Percentiles rank a stretch among this genome's conserved stretches.
phyloP scores from a whole-genome alignment of 2,329 filamentous ascomycete genomes.

The Nectriaceae sp. region DNA sequence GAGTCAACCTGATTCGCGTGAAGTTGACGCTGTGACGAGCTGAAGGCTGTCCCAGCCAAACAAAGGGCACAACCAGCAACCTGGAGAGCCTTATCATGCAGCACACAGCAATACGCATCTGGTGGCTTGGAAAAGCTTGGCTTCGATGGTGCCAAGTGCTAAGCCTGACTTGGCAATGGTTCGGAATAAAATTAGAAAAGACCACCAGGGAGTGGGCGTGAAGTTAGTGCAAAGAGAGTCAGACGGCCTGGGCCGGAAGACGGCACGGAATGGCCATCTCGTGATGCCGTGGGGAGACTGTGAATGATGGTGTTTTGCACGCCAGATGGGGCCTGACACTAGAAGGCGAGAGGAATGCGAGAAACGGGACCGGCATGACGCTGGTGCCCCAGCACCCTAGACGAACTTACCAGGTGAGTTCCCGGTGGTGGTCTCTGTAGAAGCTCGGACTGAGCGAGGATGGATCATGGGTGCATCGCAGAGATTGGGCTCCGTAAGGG shows the following conservation, averaged over 20 bases:
- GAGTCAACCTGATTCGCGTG: slow-evolving; percentile 17
- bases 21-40: background rate
- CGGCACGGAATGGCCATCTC: slow-evolving; percentile 9
- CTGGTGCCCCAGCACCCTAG: too few relatives aligned
- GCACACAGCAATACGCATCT: background rate
- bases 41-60: background rate
- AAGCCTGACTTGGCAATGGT: slow-evolving; percentile 18
- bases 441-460: too few relatives aligned
- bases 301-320: slow-evolving; percentile 10
- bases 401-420: too few relatives aligned
- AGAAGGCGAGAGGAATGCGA: background rate
- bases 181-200: slow-evolving; percentile 23
- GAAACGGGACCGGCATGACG: background rate
- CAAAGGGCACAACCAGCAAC: slow-evolving; percentile 2
- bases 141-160: slow-evolving; percentile 5
- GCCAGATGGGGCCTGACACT: too few relatives aligned
- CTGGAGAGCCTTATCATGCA: background rate
- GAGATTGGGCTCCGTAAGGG: too few relatives aligned
- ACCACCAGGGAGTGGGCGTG: background rate
- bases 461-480: too few relatives aligned
- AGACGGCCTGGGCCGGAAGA: slow-evolving; percentile 4
- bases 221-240: background rate
- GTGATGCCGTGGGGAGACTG: slow-evolving; percentile 9
- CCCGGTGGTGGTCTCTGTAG: too few relatives aligned
- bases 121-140: background rate